Evolutionary conservation across 164 flowering plant genomes (phyloP).

Genomic region (Tinospora cordifolia): DNA sequence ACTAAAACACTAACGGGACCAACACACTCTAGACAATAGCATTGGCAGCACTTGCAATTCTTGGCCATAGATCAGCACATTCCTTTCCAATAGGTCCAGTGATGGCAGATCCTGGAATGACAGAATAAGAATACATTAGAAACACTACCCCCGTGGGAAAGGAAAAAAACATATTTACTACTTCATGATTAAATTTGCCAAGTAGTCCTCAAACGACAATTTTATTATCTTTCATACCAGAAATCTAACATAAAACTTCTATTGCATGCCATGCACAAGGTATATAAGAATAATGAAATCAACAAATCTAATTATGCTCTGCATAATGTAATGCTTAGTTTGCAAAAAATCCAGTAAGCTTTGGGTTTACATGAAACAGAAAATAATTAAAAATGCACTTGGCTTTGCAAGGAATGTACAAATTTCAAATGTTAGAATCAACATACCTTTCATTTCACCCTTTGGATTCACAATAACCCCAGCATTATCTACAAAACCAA

Average conservation of each 20-base stretch:
- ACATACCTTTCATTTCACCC: conserved; percentile 76
- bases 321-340: too few relatives aligned
- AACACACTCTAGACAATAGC: conserved; percentile 27
- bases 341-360: too few relatives aligned
- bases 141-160: too few relatives aligned
- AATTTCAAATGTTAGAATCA: background rate
- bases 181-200: too few relatives aligned
- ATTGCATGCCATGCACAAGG: background rate
- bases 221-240: too few relatives aligned
- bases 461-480: conserved; percentile 74
- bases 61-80: conserved; percentile 51
- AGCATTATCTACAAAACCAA: conserved; percentile 55
- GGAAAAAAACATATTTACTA: too few relatives aligned
- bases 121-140: background rate
- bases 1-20: background rate
- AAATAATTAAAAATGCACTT: background rate
- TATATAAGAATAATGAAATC: too few relatives aligned
- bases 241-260: background rate
- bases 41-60: conserved; percentile 49
- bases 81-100: conserved; percentile 56
- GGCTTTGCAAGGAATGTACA: background rate
- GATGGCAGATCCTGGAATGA: conserved; percentile 34
- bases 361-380: too few relatives aligned
- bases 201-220: background rate
- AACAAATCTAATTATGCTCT: too few relatives aligned